phyloP scores from a whole-genome alignment of 1,284 basidiomycete genomes.

The Ceratobasidium theobromae region DNA sequence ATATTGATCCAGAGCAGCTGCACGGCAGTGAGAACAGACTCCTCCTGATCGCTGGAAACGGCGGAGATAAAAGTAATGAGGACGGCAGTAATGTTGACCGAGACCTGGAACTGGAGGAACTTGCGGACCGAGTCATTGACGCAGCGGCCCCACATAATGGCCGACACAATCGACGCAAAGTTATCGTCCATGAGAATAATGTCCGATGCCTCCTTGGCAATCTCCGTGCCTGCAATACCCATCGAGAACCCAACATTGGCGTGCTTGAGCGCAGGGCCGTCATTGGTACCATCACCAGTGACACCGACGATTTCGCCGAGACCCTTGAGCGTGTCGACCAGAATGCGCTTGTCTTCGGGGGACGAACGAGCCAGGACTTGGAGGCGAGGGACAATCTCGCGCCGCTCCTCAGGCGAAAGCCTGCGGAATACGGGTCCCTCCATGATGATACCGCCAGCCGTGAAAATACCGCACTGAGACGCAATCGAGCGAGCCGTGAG shows the following conservation, averaged over 20 bases:
- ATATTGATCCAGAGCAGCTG: constrained; percentile 97
- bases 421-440: constrained; percentile 78
- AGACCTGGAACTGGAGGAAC: constrained; percentile 98
- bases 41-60: constrained; percentile 73
- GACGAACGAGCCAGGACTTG: constrained; percentile 87
- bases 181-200: constrained; percentile 99
- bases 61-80: constrained; percentile 92
- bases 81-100: constrained; percentile 94
- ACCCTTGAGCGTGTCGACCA: constrained; percentile 85
- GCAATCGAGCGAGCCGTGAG: constrained; percentile 94
- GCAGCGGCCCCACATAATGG: constrained; percentile 98
- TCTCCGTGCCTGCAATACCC: constrained; percentile 98
- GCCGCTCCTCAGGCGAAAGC: constrained; percentile 49
- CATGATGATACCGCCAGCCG: constrained; percentile 91
- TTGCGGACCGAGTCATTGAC: constrained; percentile 98
- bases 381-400: constrained; percentile 53
- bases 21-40: constrained; percentile 89
- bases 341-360: constrained; percentile 93
- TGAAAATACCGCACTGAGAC: constrained; percentile 92
- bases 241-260: constrained; percentile 95
- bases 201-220: constrained; percentile 98
- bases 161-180: constrained; percentile 93
- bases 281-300: constrained; percentile 98
- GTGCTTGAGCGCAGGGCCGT: constrained; percentile 94
- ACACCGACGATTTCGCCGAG: constrained; percentile 95